Base-by-base conservation (phyloP, 2,329 filamentous ascomycete genomes). In the Trichoderma atroviride region DNA sequence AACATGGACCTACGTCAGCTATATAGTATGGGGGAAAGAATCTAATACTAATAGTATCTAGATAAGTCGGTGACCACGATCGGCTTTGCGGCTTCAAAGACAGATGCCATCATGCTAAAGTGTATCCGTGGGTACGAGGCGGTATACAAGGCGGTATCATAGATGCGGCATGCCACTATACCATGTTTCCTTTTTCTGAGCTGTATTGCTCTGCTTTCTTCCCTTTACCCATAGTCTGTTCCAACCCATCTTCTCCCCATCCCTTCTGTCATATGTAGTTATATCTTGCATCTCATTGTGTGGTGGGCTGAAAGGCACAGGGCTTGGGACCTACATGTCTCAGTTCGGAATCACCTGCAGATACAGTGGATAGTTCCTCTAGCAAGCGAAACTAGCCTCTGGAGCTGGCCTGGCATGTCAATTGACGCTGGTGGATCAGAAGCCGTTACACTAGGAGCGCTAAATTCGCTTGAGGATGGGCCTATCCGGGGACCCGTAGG, bases 401-500 rank as follows among this genome's bases (percentile, higher is more conserved):
- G 31, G 40, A 43, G n/a, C n/a, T 37, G 52, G 35, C 37, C 40
- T 64, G 61, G 43, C 63, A 56, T 47, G 63, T 66, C 63, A 47
- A 66, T 66, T 66, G 63, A n/a, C 53, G 35, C 63, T 35, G 63
- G 63, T 50, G 63, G 63, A n/a, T 16, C 9, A 22, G n/a, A 22
- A 33, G 53, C 62, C 53, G 63, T 58, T 66, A 27, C 52, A 66
- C 63, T 37, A 58, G 29, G 35, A 37, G 53, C 53, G 63, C 63
- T 53, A 65, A 65, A 27, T 53, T 65, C 62, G 62, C 62, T 53
- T 66, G 27, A 24, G 52, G 13, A 56, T 57, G 37, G 62, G 62
- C 52, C 35, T 43, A 56, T 65, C 62, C 62, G 62, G 63, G 63
- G 63, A 50, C 57, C 62, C 62, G 62, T 35, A 19, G 52, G 43